phyloP scores from a whole-genome alignment of 208 protist genomes.

The Leishmania major region DNA sequence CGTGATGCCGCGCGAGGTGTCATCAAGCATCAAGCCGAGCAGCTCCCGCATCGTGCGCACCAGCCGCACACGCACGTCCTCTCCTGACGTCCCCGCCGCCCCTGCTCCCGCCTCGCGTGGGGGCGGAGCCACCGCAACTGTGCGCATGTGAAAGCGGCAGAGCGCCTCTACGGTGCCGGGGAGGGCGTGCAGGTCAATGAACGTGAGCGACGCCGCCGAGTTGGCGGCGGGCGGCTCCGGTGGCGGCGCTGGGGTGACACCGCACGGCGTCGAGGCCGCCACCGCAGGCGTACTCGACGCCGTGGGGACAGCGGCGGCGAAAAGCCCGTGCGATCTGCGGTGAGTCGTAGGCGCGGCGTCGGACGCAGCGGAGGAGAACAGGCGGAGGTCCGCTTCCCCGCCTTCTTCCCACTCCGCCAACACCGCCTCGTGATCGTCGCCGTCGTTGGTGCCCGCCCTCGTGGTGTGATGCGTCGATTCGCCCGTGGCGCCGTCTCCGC shows the following conservation, averaged over 20 bases:
- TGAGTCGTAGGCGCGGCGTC: not conserved
- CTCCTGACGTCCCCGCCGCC: not conserved
- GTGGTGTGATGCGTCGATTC: not conserved
- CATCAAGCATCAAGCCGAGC: constrained; percentile 39
- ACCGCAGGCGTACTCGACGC: not conserved
- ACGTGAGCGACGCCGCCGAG: constrained; percentile 27
- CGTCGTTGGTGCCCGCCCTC: not conserved
- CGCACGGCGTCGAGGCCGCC: not conserved
- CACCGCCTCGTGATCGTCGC: not conserved
- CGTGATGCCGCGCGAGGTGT: constrained; percentile 37
- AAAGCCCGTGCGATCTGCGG: not conserved
- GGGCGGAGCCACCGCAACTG: not conserved
- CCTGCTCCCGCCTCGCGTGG: not conserved
- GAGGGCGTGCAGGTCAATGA: constrained; percentile 48
- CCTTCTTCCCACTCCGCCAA: not conserved
- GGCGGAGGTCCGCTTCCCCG: not conserved
- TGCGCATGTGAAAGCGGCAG: constrained; percentile 17
- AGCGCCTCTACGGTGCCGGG: constrained; percentile 45
- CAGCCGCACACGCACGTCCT: constrained; percentile 2
- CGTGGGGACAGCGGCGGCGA: not conserved
- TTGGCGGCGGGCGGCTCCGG: not conserved
- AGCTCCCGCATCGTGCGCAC: constrained; percentile 27
- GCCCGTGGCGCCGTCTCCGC: not conserved
- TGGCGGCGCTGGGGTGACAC: not conserved
- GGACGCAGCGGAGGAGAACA: not conserved